These are phyloP conservation scores for Trichoderma cornu-damae DNA, from an alignment of 2,329 filamentous ascomycete genomes.

Conservation along the genomic window DNA sequence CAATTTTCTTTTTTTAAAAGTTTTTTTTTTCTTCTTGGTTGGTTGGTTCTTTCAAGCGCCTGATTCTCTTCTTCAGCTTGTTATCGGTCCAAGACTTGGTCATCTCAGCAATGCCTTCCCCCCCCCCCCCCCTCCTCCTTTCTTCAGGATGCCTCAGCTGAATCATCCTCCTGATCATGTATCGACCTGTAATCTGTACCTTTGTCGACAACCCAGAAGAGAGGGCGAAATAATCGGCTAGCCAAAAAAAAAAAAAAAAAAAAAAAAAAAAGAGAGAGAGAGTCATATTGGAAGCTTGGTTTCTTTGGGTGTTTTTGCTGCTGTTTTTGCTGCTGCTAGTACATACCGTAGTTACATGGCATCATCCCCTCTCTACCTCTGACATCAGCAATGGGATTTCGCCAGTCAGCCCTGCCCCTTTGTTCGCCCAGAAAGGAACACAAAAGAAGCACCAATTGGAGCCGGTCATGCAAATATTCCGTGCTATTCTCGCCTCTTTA, in stretches of 20 bases:
- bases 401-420: constrained; percentile 5
- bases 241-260: not conserved
- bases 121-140: no score
- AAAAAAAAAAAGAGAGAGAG: not conserved
- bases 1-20: not conserved
- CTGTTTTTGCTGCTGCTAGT: not conserved
- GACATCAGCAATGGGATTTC: constrained; percentile 1
- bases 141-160: not conserved
- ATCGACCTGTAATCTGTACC: not conserved
- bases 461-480: not conserved
- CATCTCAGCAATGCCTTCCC: not conserved
- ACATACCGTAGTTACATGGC: no score
- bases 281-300: not conserved
- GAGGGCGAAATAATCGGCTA: no score
- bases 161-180: constrained; percentile 1
- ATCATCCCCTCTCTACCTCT: not conserved
- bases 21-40: not conserved
- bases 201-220: not conserved
- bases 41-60: not conserved
- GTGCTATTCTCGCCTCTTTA: not conserved
- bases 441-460: not conserved
- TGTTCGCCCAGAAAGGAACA: not conserved
- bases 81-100: not conserved
- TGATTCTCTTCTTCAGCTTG: not conserved
- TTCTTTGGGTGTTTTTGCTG: not conserved